Base-by-base conservation (phyloP, 129 eudicot species). In the Arctium lappa region DNA sequence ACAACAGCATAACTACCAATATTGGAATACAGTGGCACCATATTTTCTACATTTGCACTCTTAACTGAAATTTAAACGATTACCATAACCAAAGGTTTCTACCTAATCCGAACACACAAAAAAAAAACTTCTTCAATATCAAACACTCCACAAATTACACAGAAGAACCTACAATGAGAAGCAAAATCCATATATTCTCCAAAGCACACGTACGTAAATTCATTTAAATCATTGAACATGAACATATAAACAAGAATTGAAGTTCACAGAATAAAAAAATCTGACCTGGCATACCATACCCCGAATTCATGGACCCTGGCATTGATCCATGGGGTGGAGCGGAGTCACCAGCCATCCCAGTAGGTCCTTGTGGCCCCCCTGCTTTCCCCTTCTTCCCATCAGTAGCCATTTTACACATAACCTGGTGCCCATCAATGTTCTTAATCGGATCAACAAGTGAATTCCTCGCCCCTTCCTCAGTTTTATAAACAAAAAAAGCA, bases 401-500 rank as follows among this genome's bases (percentile, higher is more conserved):
- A 2, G 91, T 90, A 16, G 98, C 98, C 88, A 91, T 77, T 76
- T 94, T 94, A 88, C 98, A 94, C 79, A 89, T 76, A 70, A 94
- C 89, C 81, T 94, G 98, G 56, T 88, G 86, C 50, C 97, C 98
- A 79, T 94, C 98, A 71, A 94, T 81, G 29, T 73, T 86, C 86
- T 92, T 94, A 68, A 88, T 75, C 2, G 94, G 86, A 31, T 92
- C 98, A 16, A 77, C 87, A 22, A 94, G 78, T 0, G 98, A 83
- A 3, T 85, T 90, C 84, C 92, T 85, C 0, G 98, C 98, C 15
- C 98, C 98, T 48, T 94, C 97, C 84, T 92, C 98, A 0, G 90
- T 92, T 83, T 91, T 92, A 75, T 94, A 94, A 56, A 94, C 96
- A 36, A 94, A 94, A 83, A 94, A 94, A 0, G 97, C 97, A 89